Evolutionary conservation across 768 basidiomycete genomes (phyloP), one percentile per base, ranked within the genome.

Genomic region (Tylopilus balloui): DNA sequence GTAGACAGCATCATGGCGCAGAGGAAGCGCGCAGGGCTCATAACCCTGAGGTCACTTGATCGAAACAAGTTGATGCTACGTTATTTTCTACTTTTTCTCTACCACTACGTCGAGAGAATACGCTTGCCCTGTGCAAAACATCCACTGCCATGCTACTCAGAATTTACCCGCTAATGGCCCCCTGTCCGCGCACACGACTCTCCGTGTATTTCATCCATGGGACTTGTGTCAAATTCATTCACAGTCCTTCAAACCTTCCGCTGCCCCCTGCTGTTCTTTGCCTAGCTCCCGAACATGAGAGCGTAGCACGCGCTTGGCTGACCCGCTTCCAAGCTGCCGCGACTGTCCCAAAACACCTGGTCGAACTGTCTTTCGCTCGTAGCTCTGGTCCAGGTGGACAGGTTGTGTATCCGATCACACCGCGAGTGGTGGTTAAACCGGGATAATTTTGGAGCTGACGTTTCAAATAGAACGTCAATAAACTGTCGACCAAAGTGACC

Each of bases 331-430:
- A 70, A 39, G 50, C 56, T 8, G 57, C 60, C 10, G 46, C 29
- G 11, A 57, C 64, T 15, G 27, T 49, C 15, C 48, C 48, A 1
- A 43, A 43, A 29, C 20, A 67, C 28, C 40, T 74, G 17, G 85
- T 88, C 0, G 77, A 84, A 35, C 54, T 91, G 21, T 73, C 78
- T 0, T 92, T 88, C 58, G 79, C 87, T 6, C 73, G 88, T 44
- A 91, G 88, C 57, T 89, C 88, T 4, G 89, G 89, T 20, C 89
- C 89, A 6, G 89, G 89, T 29, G 89, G 89, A 14, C 88, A 90
- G 78, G 88, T 87, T 60, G 50, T 54, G 63, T 54, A 6, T 45
- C 34, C 23, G 9, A 28, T 56, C 41, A 6, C n/a, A 24, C 15
- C 25, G 23, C 15, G 15, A 44, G 20, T n/a, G n/a, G 12, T 10